Evolutionary conservation across 2,329 filamentous ascomycete species (phyloP).

Genomic region (Paracoccidioides lutzii): DNA sequence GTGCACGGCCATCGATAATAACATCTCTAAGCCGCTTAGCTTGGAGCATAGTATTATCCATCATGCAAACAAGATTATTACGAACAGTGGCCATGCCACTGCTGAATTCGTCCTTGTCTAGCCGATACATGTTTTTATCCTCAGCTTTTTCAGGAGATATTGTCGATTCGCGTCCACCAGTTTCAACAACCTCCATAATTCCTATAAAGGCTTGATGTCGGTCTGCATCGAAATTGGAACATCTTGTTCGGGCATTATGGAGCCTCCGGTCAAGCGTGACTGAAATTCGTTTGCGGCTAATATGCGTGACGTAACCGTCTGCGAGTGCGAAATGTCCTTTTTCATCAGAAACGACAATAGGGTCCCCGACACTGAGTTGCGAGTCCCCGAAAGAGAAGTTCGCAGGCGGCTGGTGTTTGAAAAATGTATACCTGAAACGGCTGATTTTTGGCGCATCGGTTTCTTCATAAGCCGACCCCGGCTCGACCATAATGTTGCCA

Average conservation of each 20-base stretch:
- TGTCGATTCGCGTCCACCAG: constrained; percentile 6
- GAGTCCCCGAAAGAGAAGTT: constrained; percentile 83
- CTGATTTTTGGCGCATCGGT: constrained; percentile 70
- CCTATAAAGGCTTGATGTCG: constrained; percentile 78
- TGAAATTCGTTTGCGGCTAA: constrained; percentile 62
- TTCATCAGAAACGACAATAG: constrained; percentile 93
- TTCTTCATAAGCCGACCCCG: constrained; percentile 60
- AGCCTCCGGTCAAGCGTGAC: constrained; percentile 83
- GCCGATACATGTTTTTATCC: constrained; percentile 54
- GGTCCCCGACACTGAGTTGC: constrained; percentile 74
- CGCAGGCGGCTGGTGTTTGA: constrained; percentile 50
- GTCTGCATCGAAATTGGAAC: constrained; percentile 59
- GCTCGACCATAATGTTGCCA: constrained; percentile 69
- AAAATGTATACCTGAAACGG: constrained; percentile 72
- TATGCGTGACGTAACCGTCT: constrained; percentile 74
- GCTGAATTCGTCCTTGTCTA: constrained; percentile 97
- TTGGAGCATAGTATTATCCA: constrained; percentile 64
- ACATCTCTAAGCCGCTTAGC: constrained; percentile 61
- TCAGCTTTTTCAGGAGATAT: constrained; percentile 27
- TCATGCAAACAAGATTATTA: constrained; percentile 86
- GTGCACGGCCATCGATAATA: constrained; percentile 63
- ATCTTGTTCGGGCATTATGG: constrained; percentile 68
- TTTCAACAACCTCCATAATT: constrained; percentile 63
- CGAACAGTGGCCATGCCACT: constrained; percentile 92
- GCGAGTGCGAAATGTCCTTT: constrained; percentile 88